Conservation (phyloP, 306 rosid genomes). For the Begonia loranthoides region DNA sequence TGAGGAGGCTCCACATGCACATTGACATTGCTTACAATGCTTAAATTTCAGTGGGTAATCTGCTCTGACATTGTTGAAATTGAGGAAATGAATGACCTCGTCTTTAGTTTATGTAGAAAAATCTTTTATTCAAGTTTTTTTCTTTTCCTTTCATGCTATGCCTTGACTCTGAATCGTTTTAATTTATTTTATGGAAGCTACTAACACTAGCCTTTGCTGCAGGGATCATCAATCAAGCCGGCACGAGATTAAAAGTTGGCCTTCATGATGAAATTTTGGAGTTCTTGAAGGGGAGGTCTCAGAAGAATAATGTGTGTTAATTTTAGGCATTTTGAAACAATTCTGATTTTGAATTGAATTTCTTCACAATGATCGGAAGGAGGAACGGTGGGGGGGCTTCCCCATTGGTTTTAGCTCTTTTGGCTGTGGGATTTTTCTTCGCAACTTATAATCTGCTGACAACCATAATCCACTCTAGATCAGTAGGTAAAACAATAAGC, state of each 20-base stretch:
- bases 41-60: background rate
- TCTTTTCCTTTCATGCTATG: background rate
- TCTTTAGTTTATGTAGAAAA: background rate
- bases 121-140: background rate
- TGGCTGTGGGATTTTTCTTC: conserved; percentile 70
- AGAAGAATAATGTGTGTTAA: background rate
- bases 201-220: background rate
- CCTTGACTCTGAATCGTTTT: background rate
- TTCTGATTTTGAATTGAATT: conserved; percentile 2
- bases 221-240: background rate
- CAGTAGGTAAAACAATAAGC: conserved; percentile 22
- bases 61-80: background rate
- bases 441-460: conserved; percentile 65
- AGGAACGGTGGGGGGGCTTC: conserved; percentile 55
- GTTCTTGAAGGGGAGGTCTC: background rate
- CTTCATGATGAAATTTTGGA: background rate
- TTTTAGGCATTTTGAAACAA: conserved; percentile 4
- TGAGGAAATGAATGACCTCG: background rate
- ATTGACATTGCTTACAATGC: background rate
- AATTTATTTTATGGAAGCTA: background rate
- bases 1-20: too few relatives aligned
- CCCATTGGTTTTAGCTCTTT: conserved; percentile 43
- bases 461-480: conserved; percentile 40
- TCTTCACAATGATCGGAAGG: conserved; percentile 26
- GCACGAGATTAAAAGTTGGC: background rate